Evolutionary conservation across 2,329 filamentous ascomycete genomes (phyloP).

Genomic region (Thielaviopsis ethacetica): DNA sequence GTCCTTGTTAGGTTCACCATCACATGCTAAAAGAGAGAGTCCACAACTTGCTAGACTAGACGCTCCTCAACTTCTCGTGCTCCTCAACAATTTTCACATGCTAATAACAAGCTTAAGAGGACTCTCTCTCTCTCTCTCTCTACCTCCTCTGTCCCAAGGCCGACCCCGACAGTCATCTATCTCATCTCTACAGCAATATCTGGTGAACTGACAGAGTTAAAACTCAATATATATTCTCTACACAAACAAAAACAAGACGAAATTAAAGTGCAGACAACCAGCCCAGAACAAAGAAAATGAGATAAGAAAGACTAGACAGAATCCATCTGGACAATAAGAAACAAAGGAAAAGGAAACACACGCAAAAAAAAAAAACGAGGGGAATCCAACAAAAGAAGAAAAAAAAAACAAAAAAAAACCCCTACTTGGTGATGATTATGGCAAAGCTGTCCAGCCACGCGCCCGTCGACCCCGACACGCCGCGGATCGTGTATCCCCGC

Average conservation of each 20-base stretch:
- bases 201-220: no score
- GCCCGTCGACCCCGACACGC: constrained; percentile 67
- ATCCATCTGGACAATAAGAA: neutral
- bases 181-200: no score
- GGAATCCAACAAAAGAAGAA: constrained; percentile 4
- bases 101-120: no score
- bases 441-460: constrained; percentile 76
- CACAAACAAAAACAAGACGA: neutral
- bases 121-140: no score
- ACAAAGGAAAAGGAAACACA: neutral
- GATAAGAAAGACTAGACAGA: no score
- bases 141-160: no score
- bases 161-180: no score
- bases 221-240: neutral
- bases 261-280: neutral
- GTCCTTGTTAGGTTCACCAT: neutral
- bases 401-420: constrained; percentile 1
- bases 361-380: neutral
- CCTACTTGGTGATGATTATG: constrained; percentile 39
- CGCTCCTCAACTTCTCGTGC: no score
- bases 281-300: neutral
- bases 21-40: neutral
- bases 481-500: constrained; percentile 73
- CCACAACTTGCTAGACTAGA: no score
- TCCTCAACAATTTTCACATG: neutral